Conservation (phyloP, 805 yeast species). For the Ascoidea tarda region DNA sequence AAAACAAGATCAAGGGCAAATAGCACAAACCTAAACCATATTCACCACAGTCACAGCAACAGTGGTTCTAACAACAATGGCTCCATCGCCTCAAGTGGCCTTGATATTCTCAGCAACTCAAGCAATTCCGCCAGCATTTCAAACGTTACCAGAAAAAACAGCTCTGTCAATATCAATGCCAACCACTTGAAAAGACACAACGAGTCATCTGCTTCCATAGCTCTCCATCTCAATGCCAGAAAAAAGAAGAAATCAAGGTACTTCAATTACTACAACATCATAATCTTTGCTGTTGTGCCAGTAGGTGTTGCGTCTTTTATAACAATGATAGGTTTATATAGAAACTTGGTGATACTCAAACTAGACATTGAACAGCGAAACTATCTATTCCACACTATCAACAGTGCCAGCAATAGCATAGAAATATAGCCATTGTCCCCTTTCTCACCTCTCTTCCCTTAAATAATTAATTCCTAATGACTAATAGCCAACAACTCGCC, state of each 20-base stretch:
- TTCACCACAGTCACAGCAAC: conserved; percentile 2
- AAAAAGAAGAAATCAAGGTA: conserved; percentile 37
- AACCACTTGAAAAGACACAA: conserved; percentile 5
- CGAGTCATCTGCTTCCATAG: conserved; percentile 7
- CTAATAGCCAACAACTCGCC: too few species aligned
- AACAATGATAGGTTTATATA: conserved; percentile 73
- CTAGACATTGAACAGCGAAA: conserved; percentile 32
- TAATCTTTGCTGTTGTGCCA: conserved; percentile 96
- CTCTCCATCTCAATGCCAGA: neutral
- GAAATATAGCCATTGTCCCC: too few species aligned
- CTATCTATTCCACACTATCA: too few species aligned
- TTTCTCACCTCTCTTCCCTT: too few species aligned
- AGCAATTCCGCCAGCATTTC: neutral
- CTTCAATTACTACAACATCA: conserved; percentile 76
- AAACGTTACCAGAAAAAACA: neutral
- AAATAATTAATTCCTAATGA: too few species aligned
- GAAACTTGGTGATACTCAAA: conserved; percentile 64
- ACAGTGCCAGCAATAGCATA: too few species aligned
- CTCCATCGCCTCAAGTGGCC: too few species aligned
- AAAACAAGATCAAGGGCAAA: too few species aligned
- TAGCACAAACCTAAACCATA: neutral
- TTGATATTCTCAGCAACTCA: too few species aligned
- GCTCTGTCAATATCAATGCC: neutral
- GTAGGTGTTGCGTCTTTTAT: conserved; percentile 89
- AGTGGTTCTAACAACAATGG: neutral